These are phyloP conservation scores for Lanzia echinophila DNA, from an alignment of 2,329 filamentous ascomycete species.

Conservation along the genomic window DNA sequence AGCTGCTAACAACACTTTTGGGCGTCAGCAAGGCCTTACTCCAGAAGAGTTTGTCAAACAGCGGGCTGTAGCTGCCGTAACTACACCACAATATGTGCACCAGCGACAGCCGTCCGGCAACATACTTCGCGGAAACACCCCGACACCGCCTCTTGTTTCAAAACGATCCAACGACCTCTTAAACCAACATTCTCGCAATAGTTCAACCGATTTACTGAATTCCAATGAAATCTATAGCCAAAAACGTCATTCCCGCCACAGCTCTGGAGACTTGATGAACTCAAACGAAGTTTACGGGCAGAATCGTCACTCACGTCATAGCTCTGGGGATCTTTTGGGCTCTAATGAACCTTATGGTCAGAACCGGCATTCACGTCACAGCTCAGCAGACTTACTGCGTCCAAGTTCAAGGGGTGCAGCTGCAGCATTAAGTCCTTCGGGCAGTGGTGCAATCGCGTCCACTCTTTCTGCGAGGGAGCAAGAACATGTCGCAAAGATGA, in stretches of 20 bases:
- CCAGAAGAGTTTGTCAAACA: constrained; percentile 82
- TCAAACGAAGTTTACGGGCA: constrained; percentile 35
- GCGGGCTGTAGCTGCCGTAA: constrained; percentile 53
- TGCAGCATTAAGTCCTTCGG: constrained; percentile 25
- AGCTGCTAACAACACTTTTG: constrained; percentile 38
- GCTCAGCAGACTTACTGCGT: constrained; percentile 40
- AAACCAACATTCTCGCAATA: constrained; percentile 32
- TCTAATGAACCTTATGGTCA: constrained; percentile 35
- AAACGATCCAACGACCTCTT: constrained; percentile 39
- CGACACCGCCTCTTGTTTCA: constrained; percentile 39
- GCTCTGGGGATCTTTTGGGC: constrained; percentile 40
- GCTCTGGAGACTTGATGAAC: constrained; percentile 40
- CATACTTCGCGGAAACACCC: constrained; percentile 36
- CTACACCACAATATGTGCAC: constrained; percentile 52
- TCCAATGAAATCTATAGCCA: background rate
- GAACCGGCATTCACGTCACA: constrained; percentile 36
- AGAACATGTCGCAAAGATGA: constrained; percentile 78
- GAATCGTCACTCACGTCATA: constrained; percentile 37
- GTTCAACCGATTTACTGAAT: constrained; percentile 28
- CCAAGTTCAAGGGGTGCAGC: constrained; percentile 55
- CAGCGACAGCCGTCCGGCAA: constrained; percentile 50
- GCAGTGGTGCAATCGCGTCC: constrained; percentile 41
- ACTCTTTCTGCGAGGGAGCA: constrained; percentile 81
- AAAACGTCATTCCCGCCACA: constrained; percentile 37
- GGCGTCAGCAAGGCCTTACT: constrained; percentile 47